phyloP scores from a whole-genome alignment of 1,139 yeast species.

The Groenewaldozyma sp. region DNA sequence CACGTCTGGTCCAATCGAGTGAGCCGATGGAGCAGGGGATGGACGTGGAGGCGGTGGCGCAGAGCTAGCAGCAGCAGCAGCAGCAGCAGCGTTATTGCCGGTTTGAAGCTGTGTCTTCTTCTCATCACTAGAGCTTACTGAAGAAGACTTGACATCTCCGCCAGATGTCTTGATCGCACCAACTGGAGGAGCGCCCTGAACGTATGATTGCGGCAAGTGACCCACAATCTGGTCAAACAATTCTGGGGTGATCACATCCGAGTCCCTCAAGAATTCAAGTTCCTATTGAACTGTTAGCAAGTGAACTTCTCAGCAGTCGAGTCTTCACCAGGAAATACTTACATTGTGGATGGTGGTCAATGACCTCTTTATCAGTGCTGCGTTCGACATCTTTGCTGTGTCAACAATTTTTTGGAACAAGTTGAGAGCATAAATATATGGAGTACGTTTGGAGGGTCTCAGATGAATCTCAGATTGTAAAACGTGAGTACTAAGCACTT shows the following conservation, averaged over 20 bases:
- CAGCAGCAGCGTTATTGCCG: not conserved
- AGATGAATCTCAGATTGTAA: too few species aligned
- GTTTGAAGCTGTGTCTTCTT: not conserved
- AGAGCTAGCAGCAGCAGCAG: conserved; percentile 2
- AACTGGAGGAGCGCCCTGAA: conserved; percentile 45
- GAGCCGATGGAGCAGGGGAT: conserved; percentile 17
- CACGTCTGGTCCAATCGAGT: conserved; percentile 27
- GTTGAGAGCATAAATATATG: too few species aligned
- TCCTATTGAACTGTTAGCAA: conserved; percentile 32
- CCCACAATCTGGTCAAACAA: conserved; percentile 44
- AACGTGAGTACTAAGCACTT: too few species aligned
- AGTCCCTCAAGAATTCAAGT: conserved; percentile 69
- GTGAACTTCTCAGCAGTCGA: not conserved
- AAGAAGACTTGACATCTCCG: not conserved
- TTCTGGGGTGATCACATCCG: conserved; percentile 58
- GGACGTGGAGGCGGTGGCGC: conserved; percentile 15
- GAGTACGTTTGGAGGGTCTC: too few species aligned
- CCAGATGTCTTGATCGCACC: conserved; percentile 12
- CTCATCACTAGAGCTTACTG: not conserved
- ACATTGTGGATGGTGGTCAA: conserved; percentile 62
- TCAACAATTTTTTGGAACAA: too few species aligned
- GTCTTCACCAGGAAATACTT: not conserved
- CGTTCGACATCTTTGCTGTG: conserved; percentile 11
- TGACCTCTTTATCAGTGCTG: conserved; percentile 67
- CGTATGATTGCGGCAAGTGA: conserved; percentile 53